Percentiles rank a stretch among this genome's conserved stretches.
These are phyloP conservation scores for Mariannaea sp. DNA, from an alignment of 2,329 filamentous ascomycete genomes.

Conservation along the genomic window DNA sequence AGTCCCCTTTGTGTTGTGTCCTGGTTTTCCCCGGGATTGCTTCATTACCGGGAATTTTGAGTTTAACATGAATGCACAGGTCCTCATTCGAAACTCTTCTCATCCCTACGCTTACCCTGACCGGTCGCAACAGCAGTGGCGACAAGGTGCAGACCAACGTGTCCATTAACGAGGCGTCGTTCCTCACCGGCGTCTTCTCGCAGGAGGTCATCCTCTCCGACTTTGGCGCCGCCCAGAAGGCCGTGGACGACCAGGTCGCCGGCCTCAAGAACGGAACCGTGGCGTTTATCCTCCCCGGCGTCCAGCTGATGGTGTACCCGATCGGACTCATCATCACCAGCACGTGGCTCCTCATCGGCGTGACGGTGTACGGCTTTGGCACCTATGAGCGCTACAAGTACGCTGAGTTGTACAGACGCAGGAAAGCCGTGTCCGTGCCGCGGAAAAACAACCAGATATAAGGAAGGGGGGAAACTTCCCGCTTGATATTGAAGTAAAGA, in stretches of 20 bases:
- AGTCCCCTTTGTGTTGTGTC: too few species aligned
- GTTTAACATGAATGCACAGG: slow-evolving; percentile 43
- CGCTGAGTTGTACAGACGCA: slow-evolving; percentile 63
- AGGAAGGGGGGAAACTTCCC: background rate
- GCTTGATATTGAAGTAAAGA: too few species aligned
- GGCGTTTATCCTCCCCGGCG: slow-evolving; percentile 72
- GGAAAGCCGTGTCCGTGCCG: slow-evolving; percentile 26
- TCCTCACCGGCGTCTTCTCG: slow-evolving; percentile 73
- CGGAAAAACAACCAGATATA: slow-evolving; percentile 23
- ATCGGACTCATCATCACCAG: slow-evolving; percentile 70
- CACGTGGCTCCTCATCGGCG: slow-evolving; percentile 63
- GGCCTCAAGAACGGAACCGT: slow-evolving; percentile 56
- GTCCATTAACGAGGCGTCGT: slow-evolving; percentile 71
- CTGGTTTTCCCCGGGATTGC: too few species aligned
- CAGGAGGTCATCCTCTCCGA: slow-evolving; percentile 58
- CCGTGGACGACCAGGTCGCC: slow-evolving; percentile 53
- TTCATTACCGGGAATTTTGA: slow-evolving; percentile 5
- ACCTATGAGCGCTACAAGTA: slow-evolving; percentile 70
- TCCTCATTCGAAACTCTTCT: slow-evolving; percentile 65
- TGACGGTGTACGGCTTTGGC: slow-evolving; percentile 64
- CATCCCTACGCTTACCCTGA: slow-evolving; percentile 70
- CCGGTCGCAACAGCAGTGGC: slow-evolving; percentile 58
- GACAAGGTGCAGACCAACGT: slow-evolving; percentile 64
- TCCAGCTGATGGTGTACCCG: slow-evolving; percentile 70
- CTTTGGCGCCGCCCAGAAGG: slow-evolving; percentile 53